A percentile compares a stretch with the other conserved stretches of the same genome.
Conservation (phyloP, 148 eudicot species). For the Chenopodium formosanum region DNA sequence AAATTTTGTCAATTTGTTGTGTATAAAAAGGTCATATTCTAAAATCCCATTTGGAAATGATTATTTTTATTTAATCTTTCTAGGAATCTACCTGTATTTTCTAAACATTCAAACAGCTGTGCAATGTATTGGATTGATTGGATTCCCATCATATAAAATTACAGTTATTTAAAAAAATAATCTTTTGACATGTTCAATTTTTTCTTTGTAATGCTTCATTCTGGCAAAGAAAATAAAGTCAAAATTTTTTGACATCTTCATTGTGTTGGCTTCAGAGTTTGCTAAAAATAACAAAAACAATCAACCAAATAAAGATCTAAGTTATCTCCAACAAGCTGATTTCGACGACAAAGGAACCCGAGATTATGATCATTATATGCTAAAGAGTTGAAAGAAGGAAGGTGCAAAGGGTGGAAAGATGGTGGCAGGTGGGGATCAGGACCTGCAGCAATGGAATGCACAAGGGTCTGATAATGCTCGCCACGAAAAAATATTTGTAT, state of each 20-base stretch:
- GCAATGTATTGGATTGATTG: slow-evolving; percentile 8
- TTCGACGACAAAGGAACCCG: not conserved
- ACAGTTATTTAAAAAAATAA: no score
- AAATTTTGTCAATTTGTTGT: no score
- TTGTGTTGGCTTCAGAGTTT: slow-evolving; percentile 12
- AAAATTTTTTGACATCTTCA: not conserved
- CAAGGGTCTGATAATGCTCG: slow-evolving; percentile 34
- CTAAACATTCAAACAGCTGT: slow-evolving; percentile 17
- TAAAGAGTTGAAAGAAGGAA: not conserved
- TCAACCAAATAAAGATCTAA: not conserved
- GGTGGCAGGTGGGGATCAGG: slow-evolving; percentile 54
- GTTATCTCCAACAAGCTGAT: not conserved
- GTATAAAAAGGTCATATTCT: not conserved
- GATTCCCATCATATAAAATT: not conserved
- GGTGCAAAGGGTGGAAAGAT: slow-evolving; percentile 24
- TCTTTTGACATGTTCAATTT: slow-evolving; percentile 23
- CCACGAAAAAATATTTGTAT: slow-evolving; percentile 73
- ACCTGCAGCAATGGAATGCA: slow-evolving; percentile 32
- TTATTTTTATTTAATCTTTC: not conserved
- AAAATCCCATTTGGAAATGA: not conserved
- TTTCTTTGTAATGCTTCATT: not conserved
- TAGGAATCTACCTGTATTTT: not conserved
- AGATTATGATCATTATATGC: not conserved
- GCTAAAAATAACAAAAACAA: not conserved
- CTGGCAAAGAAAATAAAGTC: not conserved